Conservation (phyloP, 2,329 filamentous ascomycete species). For the Metarhizium humberi region DNA sequence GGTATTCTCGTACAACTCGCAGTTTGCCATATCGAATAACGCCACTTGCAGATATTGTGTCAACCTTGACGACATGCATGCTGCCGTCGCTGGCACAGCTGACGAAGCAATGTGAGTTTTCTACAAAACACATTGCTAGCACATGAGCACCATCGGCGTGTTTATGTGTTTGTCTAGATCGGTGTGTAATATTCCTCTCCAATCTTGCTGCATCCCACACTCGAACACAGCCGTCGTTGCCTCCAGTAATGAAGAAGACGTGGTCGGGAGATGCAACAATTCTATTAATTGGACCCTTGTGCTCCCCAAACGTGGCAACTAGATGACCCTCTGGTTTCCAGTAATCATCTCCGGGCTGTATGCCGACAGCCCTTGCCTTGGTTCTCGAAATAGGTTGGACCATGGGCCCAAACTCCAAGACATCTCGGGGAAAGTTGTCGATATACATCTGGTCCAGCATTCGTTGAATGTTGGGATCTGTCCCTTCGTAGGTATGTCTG, state of each 20-base stretch:
- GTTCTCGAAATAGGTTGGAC: conserved; percentile 58
- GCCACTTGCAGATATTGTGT: conserved; percentile 34
- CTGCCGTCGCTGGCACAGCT: conserved; percentile 85
- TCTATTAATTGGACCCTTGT: conserved; percentile 72
- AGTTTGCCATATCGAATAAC: conserved; percentile 71
- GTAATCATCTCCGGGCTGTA: conserved; percentile 30
- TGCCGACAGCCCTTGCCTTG: conserved; percentile 38
- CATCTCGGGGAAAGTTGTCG: conserved; percentile 57
- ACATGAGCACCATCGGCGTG: conserved; percentile 65
- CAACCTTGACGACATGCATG: conserved; percentile 81
- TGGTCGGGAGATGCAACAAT: conserved; percentile 82
- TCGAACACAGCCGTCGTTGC: conserved; percentile 83
- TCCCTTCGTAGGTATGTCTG: conserved; percentile 79
- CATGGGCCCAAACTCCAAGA: conserved; percentile 67
- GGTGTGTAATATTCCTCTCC: conserved; percentile 82
- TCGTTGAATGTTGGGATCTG: conserved; percentile 57
- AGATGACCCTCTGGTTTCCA: conserved; percentile 82
- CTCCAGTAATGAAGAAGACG: conserved; percentile 86
- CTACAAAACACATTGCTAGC: conserved; percentile 78
- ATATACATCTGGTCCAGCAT: conserved; percentile 81
- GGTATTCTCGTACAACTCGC: conserved; percentile 67
- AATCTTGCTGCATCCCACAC: conserved; percentile 88
- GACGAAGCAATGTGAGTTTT: conserved; percentile 88
- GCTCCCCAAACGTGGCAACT: conserved; percentile 83
- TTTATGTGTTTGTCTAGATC: conserved; percentile 76